These are phyloP conservation scores for Gnetum montanum DNA, from an alignment of 75 land plant species.

Conservation along the genomic window DNA sequence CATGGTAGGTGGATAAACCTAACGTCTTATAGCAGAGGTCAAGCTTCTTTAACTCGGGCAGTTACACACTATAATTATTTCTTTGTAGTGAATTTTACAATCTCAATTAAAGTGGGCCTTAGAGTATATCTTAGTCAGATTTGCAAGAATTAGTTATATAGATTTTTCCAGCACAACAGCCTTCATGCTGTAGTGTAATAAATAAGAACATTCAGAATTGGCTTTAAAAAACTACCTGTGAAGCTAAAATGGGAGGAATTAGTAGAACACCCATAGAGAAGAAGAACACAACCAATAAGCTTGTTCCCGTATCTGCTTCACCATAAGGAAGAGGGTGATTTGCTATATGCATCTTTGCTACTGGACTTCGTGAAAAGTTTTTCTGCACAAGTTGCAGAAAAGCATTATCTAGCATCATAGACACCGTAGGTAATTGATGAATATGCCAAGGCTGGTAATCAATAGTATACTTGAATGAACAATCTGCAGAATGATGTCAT, in stretches of 20 bases:
- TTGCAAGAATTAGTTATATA: too few relatives aligned
- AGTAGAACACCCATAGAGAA: conserved; percentile 13
- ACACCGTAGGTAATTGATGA: conserved; percentile 19
- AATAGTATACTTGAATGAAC: conserved; percentile 21
- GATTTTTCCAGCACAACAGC: too few relatives aligned
- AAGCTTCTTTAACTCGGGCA: too few relatives aligned
- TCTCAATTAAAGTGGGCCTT: too few relatives aligned
- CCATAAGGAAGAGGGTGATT: conserved; percentile 25
- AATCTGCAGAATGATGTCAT: conserved; percentile 13
- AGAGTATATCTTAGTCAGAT: too few relatives aligned
- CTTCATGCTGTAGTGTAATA: too few relatives aligned
- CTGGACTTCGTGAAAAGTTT: conserved; percentile 13
- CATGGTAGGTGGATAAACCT: too few relatives aligned
- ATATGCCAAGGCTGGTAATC: conserved; percentile 21
- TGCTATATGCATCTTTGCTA: conserved; percentile 3
- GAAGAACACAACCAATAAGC: conserved; percentile 11
- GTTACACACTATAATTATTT: too few relatives aligned
- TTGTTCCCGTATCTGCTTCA: neutral
- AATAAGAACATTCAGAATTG: neutral
- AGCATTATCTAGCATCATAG: conserved; percentile 19
- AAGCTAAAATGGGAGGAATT: conserved; percentile 17
- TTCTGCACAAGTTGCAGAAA: conserved; percentile 11
- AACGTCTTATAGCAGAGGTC: too few relatives aligned
- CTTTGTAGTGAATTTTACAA: too few relatives aligned
- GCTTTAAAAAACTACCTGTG: conserved; percentile 11